Base-by-base conservation (phyloP, 768 basidiomycete species). In the Punctularia strigosozonata region DNA sequence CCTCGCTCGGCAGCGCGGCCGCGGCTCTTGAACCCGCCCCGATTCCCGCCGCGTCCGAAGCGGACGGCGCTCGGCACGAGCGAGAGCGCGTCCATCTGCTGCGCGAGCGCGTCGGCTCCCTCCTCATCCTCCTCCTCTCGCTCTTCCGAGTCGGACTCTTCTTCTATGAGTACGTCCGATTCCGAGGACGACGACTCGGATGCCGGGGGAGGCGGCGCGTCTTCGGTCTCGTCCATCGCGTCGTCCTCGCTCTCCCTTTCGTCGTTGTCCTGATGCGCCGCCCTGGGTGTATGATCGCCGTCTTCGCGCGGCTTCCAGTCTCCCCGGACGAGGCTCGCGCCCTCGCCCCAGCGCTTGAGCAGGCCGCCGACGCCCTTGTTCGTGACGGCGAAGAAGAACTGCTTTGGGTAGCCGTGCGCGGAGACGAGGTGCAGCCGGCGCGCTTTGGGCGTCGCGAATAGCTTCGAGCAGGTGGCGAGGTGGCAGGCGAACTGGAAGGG, bases 331-430 rank as follows among this genome's bases (percentile, higher is more conserved):
- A 90, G 65, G 47, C 82, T 87, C 4, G 74, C 87, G 5, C 86
- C 87, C 42, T 84, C 82, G 7, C 87, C 87, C 83, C 85, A 89
- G 50, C 64, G 73, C 54, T 75, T 73, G 40, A 89, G 56, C 14
- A 90, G 60, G 3, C 80, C 84, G 10, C 86, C 87, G 10, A 90
- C 75, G 17, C 90, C 90, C 53, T 85, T 89, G 59, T 91, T 91
- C 13, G 86, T 90, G 15, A 94, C 80, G 15, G 83, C 75, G 54
- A 92, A 94, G 59, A 88, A 92, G 57, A 81, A 94, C 51, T 90
- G 75, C 52, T 86, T 86, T 4, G 89, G 88, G 52, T 81, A 94
- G 37, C 69, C 74, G 49, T 94, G 90, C 12, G 66, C 73, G 48
- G 79, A 69, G 33, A 92, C 85, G 38, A 94, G 69, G 61, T 92